Conservation (phyloP, 2,329 filamentous ascomycete genomes). For the Hypoxylon sp. region DNA sequence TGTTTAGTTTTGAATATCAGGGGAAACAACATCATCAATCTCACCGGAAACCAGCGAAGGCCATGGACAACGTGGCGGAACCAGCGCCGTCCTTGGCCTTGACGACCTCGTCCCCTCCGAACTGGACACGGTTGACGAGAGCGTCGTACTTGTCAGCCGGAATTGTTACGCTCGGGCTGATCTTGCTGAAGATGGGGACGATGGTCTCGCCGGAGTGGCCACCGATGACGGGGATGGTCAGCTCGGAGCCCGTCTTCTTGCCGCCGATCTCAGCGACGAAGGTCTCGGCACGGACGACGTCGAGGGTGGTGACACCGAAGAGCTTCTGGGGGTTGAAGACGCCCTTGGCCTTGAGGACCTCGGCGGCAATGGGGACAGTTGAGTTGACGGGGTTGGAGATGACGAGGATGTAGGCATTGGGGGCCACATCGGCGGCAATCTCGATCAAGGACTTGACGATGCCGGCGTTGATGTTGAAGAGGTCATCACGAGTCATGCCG, state of each 20-base stretch:
- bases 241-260: slow-evolving; percentile 81
- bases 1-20: slow-evolving; percentile 19
- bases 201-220: slow-evolving; percentile 99
- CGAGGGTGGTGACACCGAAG: slow-evolving; percentile 97
- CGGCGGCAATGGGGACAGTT: slow-evolving; percentile 95
- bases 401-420: slow-evolving; percentile 93
- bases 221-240: slow-evolving; percentile 90
- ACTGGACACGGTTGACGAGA: slow-evolving; percentile 94
- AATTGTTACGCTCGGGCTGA: slow-evolving; percentile 79
- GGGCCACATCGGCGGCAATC: slow-evolving; percentile 84
- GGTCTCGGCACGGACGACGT: slow-evolving; percentile 97
- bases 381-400: slow-evolving; percentile 99
- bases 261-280: slow-evolving; percentile 89
- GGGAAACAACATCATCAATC: slow-evolving; percentile 37
- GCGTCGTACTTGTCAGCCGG: slow-evolving; percentile 89
- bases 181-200: slow-evolving; percentile 94
- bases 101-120: slow-evolving; percentile 96
- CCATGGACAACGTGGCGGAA: slow-evolving; percentile 93
- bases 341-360: slow-evolving; percentile 91
- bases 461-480: slow-evolving; percentile 99
- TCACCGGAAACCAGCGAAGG: slow-evolving; percentile 91
- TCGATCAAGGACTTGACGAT: slow-evolving; percentile 96
- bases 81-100: slow-evolving; percentile 92
- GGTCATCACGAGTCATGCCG: slow-evolving; percentile 98
- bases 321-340: slow-evolving; percentile 96